A percentile compares a stretch with the other conserved stretches of the same genome.
phyloP scores from a whole-genome alignment of 805 yeast genomes.

The Saccharomycopsis selenospora region DNA sequence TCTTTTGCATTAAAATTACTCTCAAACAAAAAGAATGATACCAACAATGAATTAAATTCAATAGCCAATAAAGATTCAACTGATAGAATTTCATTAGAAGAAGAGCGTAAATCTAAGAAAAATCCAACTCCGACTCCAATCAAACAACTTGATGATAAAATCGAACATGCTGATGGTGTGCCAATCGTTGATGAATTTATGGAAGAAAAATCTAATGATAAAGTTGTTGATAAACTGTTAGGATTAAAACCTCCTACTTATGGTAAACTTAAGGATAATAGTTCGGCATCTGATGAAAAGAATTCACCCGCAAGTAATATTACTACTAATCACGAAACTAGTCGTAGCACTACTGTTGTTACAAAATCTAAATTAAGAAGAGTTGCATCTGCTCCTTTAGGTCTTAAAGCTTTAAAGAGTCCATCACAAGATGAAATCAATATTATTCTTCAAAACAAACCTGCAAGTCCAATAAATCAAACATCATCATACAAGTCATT shows the following conservation, averaged over 20 bases:
- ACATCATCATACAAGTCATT: slow-evolving; percentile 9
- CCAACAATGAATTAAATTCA: slow-evolving; percentile 16
- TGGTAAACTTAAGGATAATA: slow-evolving; percentile 16
- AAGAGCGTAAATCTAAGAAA: background rate
- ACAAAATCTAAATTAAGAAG: slow-evolving; percentile 44
- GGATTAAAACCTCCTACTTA: slow-evolving; percentile 18
- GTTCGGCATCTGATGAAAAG: background rate
- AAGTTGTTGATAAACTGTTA: slow-evolving; percentile 1
- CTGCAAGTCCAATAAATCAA: slow-evolving; percentile 1
- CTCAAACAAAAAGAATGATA: slow-evolving; percentile 20
- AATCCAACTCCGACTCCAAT: slow-evolving; percentile 5
- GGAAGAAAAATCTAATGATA: background rate
- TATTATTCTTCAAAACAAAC: slow-evolving; percentile 14
- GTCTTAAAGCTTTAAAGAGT: slow-evolving; percentile 34
- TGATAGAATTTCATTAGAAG: too few relatives aligned
- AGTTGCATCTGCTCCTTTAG: slow-evolving; percentile 82
- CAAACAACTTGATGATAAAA: background rate
- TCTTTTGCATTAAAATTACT: slow-evolving; percentile 27
- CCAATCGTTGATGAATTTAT: slow-evolving; percentile 10
- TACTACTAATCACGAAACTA: slow-evolving; percentile 4
- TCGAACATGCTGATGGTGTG: slow-evolving; percentile 1
- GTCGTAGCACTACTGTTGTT: slow-evolving; percentile 8
- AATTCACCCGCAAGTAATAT: background rate
- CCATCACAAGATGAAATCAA: slow-evolving; percentile 12
- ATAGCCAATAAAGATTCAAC: slow-evolving; percentile 6